phyloP scores from a whole-genome alignment of 2,329 filamentous ascomycete genomes.

The Coleophoma cylindrospora region DNA sequence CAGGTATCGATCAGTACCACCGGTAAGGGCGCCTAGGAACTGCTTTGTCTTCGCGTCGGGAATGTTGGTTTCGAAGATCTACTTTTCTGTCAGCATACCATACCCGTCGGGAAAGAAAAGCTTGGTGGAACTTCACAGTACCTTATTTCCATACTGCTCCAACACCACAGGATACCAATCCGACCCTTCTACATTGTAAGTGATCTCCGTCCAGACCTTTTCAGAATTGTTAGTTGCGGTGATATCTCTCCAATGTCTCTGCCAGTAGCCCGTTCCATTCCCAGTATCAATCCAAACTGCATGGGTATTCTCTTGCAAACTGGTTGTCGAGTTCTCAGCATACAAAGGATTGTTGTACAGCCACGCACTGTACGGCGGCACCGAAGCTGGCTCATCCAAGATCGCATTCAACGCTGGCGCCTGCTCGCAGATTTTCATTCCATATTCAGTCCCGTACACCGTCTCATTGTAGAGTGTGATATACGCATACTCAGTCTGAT shows the following conservation, averaged over 20 bases:
- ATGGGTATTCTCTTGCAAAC: conserved; percentile 20
- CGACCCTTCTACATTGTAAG: conserved; percentile 6
- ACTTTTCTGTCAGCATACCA: not conserved
- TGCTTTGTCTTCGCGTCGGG: not conserved
- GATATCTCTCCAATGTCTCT: conserved; percentile 22
- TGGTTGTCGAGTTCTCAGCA: conserved; percentile 16
- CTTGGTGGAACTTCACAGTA: conserved; percentile 1
- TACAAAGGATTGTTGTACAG: conserved; percentile 3
- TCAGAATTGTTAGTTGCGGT: conserved; percentile 14
- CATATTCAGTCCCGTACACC: not conserved
- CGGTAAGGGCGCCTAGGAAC: not conserved
- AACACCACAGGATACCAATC: conserved; percentile 17
- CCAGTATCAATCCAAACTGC: conserved; percentile 18
- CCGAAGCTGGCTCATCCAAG: not conserved
- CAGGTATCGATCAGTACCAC: not conserved
- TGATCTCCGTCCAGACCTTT: conserved; percentile 19
- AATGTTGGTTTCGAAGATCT: not conserved
- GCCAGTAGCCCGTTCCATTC: conserved; percentile 13
- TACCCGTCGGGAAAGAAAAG: not conserved
- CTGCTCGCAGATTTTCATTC: not conserved
- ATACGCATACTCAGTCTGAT: not conserved
- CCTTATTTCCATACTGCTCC: conserved; percentile 13
- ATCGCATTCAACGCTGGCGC: not conserved
- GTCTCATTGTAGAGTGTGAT: not conserved
- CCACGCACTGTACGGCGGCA: not conserved